Percentiles rank a stretch among this genome's conserved stretches.
These are phyloP conservation scores for Paraleonurus japonicus DNA, from an alignment of 257 asterid genomes.

Conservation along the genomic window DNA sequence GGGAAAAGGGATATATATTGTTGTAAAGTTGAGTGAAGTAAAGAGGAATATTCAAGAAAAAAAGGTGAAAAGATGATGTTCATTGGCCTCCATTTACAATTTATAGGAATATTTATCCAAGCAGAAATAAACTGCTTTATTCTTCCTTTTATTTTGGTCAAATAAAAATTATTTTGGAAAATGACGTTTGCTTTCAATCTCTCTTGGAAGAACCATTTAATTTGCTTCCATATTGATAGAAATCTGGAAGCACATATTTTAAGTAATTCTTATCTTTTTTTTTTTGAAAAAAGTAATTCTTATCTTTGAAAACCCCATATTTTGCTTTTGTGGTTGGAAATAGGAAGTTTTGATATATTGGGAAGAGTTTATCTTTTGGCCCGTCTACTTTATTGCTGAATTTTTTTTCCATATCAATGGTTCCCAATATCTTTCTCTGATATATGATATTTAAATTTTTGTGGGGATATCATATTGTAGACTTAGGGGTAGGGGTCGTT, in stretches of 20 bases:
- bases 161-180: neutral
- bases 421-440: neutral
- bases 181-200: neutral
- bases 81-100: constrained; percentile 22
- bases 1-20: neutral
- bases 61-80: neutral
- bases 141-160: neutral
- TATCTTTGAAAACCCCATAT: neutral
- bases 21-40: neutral
- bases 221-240: neutral
- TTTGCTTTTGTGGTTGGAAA: neutral
- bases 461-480: no score
- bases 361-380: neutral
- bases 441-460: neutral
- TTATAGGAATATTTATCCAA: neutral
- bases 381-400: neutral
- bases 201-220: neutral
- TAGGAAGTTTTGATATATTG: neutral
- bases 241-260: neutral
- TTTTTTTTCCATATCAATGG: neutral
- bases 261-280: no score
- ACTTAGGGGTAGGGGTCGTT: no score
- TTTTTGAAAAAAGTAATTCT: no score
- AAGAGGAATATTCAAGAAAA: neutral
- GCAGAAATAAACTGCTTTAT: neutral